phyloP scores from a whole-genome alignment of 306 rosid species.

The Rosa persica region DNA sequence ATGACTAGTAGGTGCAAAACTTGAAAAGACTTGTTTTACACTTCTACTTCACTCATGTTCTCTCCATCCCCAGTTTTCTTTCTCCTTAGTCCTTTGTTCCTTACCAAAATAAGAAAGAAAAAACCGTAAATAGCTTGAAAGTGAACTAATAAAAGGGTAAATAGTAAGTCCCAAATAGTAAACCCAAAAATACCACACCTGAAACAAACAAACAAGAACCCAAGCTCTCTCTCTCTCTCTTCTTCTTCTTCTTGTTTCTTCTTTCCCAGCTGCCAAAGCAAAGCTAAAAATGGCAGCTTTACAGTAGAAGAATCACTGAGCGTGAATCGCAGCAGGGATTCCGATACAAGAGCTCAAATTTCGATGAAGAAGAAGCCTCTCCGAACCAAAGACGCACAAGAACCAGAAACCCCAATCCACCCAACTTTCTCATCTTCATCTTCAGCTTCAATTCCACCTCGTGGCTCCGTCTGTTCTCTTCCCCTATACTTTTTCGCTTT shows the following conservation, averaged over 20 bases:
- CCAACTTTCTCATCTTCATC: slow-evolving; percentile 2
- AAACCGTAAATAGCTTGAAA: not conserved
- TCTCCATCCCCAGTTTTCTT: not conserved
- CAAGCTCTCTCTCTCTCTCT: not conserved
- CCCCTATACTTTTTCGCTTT: not conserved
- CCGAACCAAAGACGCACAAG: not conserved
- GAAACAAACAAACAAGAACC: not conserved
- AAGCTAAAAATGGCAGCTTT: not conserved
- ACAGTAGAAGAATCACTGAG: not conserved
- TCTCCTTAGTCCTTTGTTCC: not conserved
- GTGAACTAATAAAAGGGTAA: not conserved
- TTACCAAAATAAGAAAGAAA: not conserved
- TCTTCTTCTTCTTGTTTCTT: not conserved
- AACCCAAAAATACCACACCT: not conserved
- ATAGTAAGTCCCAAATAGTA: not conserved
- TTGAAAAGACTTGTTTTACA: too few species aligned
- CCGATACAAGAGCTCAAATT: not conserved
- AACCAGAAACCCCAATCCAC: not conserved
- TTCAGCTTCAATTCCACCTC: slow-evolving; percentile 9
- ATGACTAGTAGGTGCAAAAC: too few species aligned
- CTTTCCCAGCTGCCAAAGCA: slow-evolving; percentile 4
- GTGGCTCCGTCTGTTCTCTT: slow-evolving; percentile 20
- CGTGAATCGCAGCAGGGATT: not conserved
- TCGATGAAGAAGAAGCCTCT: slow-evolving; percentile 16
- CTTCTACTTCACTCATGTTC: too few species aligned